phyloP scores from a whole-genome alignment of 2,329 filamentous ascomycete genomes.

The Ustulina deusta region DNA sequence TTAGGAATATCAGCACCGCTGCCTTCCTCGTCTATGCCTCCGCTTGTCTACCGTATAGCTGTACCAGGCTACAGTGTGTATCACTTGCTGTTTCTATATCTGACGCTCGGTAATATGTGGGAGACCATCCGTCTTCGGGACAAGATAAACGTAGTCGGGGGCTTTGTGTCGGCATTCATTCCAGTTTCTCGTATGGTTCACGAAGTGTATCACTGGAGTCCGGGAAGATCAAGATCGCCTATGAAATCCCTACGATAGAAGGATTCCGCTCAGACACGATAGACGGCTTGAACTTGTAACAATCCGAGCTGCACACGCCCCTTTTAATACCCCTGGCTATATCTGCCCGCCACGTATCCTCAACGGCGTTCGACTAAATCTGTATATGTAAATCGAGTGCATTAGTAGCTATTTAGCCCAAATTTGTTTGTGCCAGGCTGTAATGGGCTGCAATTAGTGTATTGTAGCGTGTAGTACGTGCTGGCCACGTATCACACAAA shows the following conservation, averaged over 20 bases:
- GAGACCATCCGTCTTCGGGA: background rate
- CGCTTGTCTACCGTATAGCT: background rate
- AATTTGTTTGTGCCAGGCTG: background rate
- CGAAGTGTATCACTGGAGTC: background rate
- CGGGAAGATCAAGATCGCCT: background rate
- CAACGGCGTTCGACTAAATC: background rate
- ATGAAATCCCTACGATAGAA: background rate
- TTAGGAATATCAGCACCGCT: background rate
- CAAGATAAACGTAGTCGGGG: background rate
- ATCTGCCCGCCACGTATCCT: background rate
- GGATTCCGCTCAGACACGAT: background rate
- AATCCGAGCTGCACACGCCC: background rate
- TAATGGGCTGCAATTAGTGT: too few species aligned
- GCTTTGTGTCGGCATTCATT: background rate
- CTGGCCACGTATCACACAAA: too few species aligned
- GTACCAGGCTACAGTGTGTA: background rate
- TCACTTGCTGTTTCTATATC: background rate
- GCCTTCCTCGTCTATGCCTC: background rate
- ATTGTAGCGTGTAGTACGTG: too few species aligned
- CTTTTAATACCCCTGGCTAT: background rate
- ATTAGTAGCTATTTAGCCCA: background rate
- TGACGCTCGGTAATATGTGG: background rate
- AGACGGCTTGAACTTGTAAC: background rate
- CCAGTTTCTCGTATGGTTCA: background rate
- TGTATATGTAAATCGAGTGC: background rate